phyloP scores from a whole-genome alignment of 2,329 filamentous ascomycete species.

The Colletotrichum agaves region DNA sequence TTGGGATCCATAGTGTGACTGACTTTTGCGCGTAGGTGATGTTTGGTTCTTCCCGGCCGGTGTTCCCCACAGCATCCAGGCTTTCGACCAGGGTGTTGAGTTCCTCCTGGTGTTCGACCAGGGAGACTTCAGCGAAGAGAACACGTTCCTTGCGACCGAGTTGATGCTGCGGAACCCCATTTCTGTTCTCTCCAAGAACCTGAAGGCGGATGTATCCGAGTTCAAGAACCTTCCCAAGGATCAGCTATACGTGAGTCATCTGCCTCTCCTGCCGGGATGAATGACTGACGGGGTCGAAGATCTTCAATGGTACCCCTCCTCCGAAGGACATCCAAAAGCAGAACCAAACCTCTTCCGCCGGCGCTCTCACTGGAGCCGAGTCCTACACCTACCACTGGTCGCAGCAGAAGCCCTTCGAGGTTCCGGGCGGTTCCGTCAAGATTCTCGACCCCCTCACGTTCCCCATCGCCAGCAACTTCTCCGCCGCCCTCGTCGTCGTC shows the following conservation, averaged over 20 bases:
- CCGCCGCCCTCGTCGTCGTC: constrained; percentile 66
- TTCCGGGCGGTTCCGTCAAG: constrained; percentile 68
- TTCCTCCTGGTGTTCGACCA: constrained; percentile 71
- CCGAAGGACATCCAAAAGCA: constrained; percentile 57
- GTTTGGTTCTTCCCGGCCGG: constrained; percentile 65
- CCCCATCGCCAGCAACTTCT: constrained; percentile 65
- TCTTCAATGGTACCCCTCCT: constrained; percentile 62
- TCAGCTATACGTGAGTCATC: constrained; percentile 53
- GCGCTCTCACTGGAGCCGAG: constrained; percentile 49
- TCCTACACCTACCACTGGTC: constrained; percentile 64
- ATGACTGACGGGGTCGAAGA: constrained; percentile 39
- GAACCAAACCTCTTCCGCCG: constrained; percentile 58
- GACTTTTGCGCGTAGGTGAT: constrained; percentile 50
- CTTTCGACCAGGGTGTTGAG: constrained; percentile 64
- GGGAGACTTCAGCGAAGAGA: constrained; percentile 68
- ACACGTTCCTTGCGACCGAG: constrained; percentile 67
- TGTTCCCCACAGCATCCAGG: constrained; percentile 64
- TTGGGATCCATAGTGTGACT: no score
- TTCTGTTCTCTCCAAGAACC: constrained; percentile 65
- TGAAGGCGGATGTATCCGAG: constrained; percentile 57
- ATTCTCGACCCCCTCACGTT: constrained; percentile 68
- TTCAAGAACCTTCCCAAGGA: constrained; percentile 59
- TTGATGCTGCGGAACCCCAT: constrained; percentile 62
- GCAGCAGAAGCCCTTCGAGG: constrained; percentile 59
- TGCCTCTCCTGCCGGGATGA: fast-evolving